These are phyloP conservation scores for Xerocomus brunneocitrinus DNA, from an alignment of 768 basidiomycete genomes.

Conservation along the genomic window DNA sequence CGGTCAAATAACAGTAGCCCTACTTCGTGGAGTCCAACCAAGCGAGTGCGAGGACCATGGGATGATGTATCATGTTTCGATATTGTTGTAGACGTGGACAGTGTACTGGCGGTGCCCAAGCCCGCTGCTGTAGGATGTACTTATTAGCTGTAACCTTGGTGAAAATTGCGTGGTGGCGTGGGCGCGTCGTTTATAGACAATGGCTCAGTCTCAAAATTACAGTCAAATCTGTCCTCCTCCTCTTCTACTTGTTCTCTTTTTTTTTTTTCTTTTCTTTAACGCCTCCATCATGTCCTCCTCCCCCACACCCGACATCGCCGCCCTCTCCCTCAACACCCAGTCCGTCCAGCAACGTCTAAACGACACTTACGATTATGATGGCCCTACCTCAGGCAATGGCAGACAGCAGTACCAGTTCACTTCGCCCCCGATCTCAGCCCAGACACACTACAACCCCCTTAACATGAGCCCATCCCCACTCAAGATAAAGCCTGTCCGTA, in stretches of 20 bases:
- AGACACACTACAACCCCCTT: conserved; percentile 45
- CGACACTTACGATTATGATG: conserved; percentile 83
- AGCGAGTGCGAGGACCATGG: conserved; percentile 49
- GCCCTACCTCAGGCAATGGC: conserved; percentile 39
- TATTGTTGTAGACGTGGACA: conserved; percentile 43
- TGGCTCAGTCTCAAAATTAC: not conserved
- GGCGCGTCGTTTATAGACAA: conserved; percentile 24
- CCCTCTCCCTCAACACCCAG: conserved; percentile 64
- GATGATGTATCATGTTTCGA: conserved; percentile 47
- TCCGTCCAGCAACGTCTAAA: conserved; percentile 74
- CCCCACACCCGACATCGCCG: conserved; percentile 72
- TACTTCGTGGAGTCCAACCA: conserved; percentile 3
- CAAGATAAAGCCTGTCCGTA: conserved; percentile 67
- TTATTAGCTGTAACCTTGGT: not conserved
- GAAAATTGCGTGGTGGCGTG: conserved; percentile 28
- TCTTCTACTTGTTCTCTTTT: conserved; percentile 10
- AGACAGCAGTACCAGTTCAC: conserved; percentile 73
- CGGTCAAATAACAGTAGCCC: conserved; percentile 8
- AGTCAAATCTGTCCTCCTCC: not conserved
- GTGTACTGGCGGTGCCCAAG: conserved; percentile 42
- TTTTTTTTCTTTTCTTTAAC: conserved; percentile 17
- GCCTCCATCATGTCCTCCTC: conserved; percentile 27
- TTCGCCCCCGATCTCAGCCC: conserved; percentile 52
- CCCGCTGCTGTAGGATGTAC: conserved; percentile 35
- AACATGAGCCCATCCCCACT: conserved; percentile 64